phyloP scores from a whole-genome alignment of 2,329 filamentous ascomycete genomes.

The Aureobasidium sp. region DNA sequence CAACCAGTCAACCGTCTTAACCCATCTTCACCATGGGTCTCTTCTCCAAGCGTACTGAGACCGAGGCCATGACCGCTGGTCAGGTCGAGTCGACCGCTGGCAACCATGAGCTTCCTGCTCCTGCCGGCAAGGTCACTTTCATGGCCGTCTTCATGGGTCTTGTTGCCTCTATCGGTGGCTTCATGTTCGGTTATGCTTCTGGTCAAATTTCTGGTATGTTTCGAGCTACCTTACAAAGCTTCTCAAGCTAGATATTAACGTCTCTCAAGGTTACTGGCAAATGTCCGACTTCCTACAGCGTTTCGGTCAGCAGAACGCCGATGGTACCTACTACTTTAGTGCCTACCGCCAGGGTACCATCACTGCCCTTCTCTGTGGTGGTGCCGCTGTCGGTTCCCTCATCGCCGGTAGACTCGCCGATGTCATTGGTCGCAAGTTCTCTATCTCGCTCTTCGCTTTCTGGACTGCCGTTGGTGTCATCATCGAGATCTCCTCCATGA shows the following conservation, averaged over 20 bases:
- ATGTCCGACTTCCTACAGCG: constrained; percentile 48
- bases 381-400: constrained; percentile 37
- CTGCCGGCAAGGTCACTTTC: constrained; percentile 27
- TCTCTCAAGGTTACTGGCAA: constrained; percentile 30
- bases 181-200: constrained; percentile 59
- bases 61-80: constrained; percentile 26
- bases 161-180: constrained; percentile 53
- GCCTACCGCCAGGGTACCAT: constrained; percentile 33
- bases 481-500: constrained; percentile 37
- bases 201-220: constrained; percentile 46
- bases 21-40: constrained; percentile 24
- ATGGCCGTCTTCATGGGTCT: constrained; percentile 47
- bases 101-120: constrained; percentile 17
- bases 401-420: constrained; percentile 46
- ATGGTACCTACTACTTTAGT: constrained; percentile 33
- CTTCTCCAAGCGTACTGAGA: constrained; percentile 28
- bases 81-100: constrained; percentile 26
- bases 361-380: constrained; percentile 39
- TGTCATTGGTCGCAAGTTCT: constrained; percentile 40
- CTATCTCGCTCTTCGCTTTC: constrained; percentile 44
- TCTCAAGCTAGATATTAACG: constrained; percentile 5
- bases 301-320: constrained; percentile 43
- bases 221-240: constrained; percentile 40
- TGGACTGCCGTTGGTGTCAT: constrained; percentile 38
- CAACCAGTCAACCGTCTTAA: not conserved